These are phyloP conservation scores for Saccharomyces hybrid DNA, from an alignment of 1,139 yeast genomes.

Conservation along the genomic window DNA sequence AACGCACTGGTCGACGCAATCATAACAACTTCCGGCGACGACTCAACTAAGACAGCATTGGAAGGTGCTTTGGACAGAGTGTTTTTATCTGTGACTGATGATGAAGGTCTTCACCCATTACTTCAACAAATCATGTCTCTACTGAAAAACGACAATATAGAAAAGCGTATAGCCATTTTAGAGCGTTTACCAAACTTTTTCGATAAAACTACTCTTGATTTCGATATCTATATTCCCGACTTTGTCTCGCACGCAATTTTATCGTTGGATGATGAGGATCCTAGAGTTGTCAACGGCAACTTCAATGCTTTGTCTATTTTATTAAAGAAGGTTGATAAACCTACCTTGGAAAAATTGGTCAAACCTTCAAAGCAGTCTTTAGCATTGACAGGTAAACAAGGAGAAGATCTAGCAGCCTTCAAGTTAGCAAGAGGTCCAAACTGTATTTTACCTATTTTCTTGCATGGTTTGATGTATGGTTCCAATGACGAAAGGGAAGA, in stretches of 20 bases:
- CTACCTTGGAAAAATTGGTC: slow-evolving; percentile 66
- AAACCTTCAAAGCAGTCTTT: slow-evolving; percentile 73
- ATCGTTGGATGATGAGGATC: slow-evolving; percentile 64
- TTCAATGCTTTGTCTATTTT: slow-evolving; percentile 60
- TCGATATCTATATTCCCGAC: slow-evolving; percentile 67
- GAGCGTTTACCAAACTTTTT: slow-evolving; percentile 70
- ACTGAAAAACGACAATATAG: slow-evolving; percentile 68
- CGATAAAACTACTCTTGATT: slow-evolving; percentile 56
- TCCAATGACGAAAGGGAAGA: slow-evolving; percentile 72
- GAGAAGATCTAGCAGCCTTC: slow-evolving; percentile 69
- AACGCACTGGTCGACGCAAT: slow-evolving; percentile 64
- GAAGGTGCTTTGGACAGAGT: slow-evolving; percentile 59
- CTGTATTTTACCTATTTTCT: slow-evolving; percentile 81
- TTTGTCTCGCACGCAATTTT: slow-evolving; percentile 64
- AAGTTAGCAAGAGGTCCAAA: slow-evolving; percentile 75
- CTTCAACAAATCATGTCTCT: slow-evolving; percentile 73
- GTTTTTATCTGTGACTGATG: slow-evolving; percentile 62
- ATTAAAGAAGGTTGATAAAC: slow-evolving; percentile 66
- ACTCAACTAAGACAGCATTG: slow-evolving; percentile 36
- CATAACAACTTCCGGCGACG: slow-evolving; percentile 35
- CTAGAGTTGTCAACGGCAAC: slow-evolving; percentile 59
- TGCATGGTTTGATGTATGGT: slow-evolving; percentile 96
- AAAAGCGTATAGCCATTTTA: slow-evolving; percentile 59
- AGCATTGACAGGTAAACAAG: slow-evolving; percentile 50
- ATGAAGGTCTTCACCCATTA: slow-evolving; percentile 78